Evolutionary conservation across 345 rosid species (phyloP).

Genomic region (Lenwebbia sp.): DNA sequence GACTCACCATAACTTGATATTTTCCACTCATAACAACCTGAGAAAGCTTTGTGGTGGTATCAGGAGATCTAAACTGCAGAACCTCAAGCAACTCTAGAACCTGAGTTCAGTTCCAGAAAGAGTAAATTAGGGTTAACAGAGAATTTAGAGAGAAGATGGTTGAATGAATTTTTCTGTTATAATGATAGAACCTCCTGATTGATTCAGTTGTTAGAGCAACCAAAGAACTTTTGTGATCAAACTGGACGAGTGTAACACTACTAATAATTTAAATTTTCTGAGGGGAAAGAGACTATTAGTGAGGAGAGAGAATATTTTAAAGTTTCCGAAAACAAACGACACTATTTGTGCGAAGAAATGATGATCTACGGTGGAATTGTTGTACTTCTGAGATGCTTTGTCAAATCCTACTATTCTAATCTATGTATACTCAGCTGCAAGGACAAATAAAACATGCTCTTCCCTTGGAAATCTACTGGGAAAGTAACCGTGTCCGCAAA

Average conservation of each 20-base stretch:
- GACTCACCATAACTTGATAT: constrained; percentile 60
- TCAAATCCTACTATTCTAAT: too few relatives aligned
- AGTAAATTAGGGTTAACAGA: not conserved
- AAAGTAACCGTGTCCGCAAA: too few relatives aligned
- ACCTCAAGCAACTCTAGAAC: constrained; percentile 83
- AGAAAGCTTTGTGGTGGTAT: constrained; percentile 60
- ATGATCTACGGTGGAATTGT: too few relatives aligned
- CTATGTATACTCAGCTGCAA: too few relatives aligned
- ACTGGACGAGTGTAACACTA: not conserved
- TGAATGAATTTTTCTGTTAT: not conserved
- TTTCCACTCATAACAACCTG: constrained; percentile 50
- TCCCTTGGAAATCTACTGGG: too few relatives aligned
- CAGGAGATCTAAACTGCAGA: constrained; percentile 78
- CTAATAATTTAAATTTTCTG: too few relatives aligned
- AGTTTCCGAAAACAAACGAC: too few relatives aligned
- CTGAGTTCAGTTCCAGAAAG: constrained; percentile 24
- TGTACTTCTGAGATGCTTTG: too few relatives aligned
- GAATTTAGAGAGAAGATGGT: not conserved
- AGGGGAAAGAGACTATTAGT: too few relatives aligned
- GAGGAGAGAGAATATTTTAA: too few relatives aligned
- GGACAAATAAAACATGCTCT: too few relatives aligned
- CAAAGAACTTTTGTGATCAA: not conserved
- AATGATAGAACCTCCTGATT: not conserved
- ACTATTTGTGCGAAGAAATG: too few relatives aligned
- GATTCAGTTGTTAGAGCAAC: not conserved